Base-by-base conservation (phyloP, 176 grass and related monocot genomes). In the Carex pumila region DNA sequence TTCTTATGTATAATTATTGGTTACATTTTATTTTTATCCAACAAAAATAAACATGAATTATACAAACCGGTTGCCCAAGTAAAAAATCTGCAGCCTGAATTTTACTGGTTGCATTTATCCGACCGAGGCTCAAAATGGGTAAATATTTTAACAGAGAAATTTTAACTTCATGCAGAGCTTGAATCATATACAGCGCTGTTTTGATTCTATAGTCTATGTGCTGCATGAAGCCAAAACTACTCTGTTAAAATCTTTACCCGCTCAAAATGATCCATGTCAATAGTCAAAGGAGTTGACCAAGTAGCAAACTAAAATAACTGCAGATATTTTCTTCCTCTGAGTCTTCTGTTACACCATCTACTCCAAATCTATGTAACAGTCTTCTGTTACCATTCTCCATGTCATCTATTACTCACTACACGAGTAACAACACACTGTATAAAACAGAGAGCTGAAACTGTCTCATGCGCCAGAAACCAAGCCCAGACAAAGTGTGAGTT, bases 401-500 rank as follows among this genome's bases (percentile, higher is more conserved):
- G 29, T 5, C 3, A 39, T 70, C 9, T 49, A 49, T 3, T 49
- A 54, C 72, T 76, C 72, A 11, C 49, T 17, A 30, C 72, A 55
- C 12, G 6, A 1, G 0, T 62, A 2, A 12, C 29, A 17, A 81
- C 25, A 81, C 10, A 22, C 3, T 2, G 3, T 0, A 39, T 6
- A 36, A 39, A 60, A 81, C 19, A 64, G 13, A 30, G 14, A 56
- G 32, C 21, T 4, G 4, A 32, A 56, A 7, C 19, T 70, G 30
- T 85, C 81, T 59, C 72, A 13, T 21, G 53, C 32, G 49, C 58
- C 12, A 79, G 75, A 64, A 65, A 52, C 76, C 57, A 39, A 65
- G 71, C 76, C 62, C 21, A 66, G 82, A 41, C 73, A 75, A 25
- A n/a, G 71, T 34, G 84, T 79, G 89, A 92, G 94, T 89, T 85